Base-by-base conservation (phyloP, 2,329 filamentous ascomycete genomes). In the Cladobotryum protrusum region DNA sequence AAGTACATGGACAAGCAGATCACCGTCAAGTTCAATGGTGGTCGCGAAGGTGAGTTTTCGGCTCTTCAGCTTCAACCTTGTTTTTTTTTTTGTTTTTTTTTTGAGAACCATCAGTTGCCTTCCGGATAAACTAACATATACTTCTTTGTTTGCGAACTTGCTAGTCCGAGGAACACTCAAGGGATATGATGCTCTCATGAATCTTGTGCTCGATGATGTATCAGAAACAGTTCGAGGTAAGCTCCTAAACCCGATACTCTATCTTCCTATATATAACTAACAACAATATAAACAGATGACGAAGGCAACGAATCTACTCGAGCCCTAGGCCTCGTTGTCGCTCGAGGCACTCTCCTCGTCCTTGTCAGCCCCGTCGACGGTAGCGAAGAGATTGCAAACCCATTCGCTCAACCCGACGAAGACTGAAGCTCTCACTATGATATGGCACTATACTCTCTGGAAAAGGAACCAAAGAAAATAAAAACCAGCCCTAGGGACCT, bases 1-100 rank as follows among this genome's bases (percentile, higher is more conserved):
- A 96, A 96, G 74, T 99, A 97, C 71, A 90, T 96, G 86, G 90
- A 99, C 70, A 95, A 96, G 80, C 80, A 86, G 65, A 89, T 99
- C 59, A 87, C 81, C 9, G 91, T 99, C 66, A 97, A 97, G 72
- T 97, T 99, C 70, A 96, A 89, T 64, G 93, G 93, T 39, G 93
- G 93, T 1, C 76, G 92, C 53, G 90, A 96, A 76, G 88, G 90
- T 93, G 65, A 54, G 77, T 45, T 29, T n/a, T 2, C 6, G 37
- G 7, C 5, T 15, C 7, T 11, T 12, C 17, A 49, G 12, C 8
- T 15, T n/a, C 34, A 7, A 33, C n/a, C 4, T 34, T n/a, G 7
- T 20, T 33, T 9, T 18, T 18, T 24, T 33, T 13, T 33, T 14
- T n/a, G 14, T 33, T 13, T 47, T 5, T 41, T 11, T 41, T 18